Conservation (phyloP, 306 rosid species). For the Vigna mungo region DNA sequence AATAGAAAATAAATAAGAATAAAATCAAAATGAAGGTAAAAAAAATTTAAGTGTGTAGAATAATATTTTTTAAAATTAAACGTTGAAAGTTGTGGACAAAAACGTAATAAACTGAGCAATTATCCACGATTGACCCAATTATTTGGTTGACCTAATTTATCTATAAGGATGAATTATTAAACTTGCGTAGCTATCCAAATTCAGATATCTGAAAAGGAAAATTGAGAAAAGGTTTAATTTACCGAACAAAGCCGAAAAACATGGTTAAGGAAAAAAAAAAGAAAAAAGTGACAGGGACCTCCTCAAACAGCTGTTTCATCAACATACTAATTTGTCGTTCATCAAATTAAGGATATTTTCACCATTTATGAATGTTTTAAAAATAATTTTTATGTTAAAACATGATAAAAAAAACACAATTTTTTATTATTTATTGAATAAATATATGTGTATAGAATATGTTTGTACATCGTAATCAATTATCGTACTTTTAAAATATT, state of each 20-base stretch:
- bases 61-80: too few species aligned
- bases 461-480: too few species aligned
- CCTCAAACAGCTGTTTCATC: slow-evolving; percentile 3
- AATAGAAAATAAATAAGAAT: too few species aligned
- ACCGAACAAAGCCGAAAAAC: slow-evolving; percentile 67
- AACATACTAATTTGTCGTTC: neutral
- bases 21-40: too few species aligned
- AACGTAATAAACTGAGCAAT: neutral
- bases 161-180: neutral
- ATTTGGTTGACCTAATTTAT: neutral
- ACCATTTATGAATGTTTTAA: neutral
- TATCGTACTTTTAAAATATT: too few species aligned
- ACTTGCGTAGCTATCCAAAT: neutral
- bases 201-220: neutral
- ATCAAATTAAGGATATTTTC: neutral
- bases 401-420: neutral
- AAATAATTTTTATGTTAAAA: neutral
- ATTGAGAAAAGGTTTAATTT: neutral
- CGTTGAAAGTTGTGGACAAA: neutral
- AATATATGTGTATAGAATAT: neutral
- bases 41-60: too few species aligned
- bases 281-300: neutral
- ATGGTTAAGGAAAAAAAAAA: slow-evolving; percentile 34
- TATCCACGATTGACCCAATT: neutral
- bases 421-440: neutral